Percentiles rank a stretch among this genome's conserved stretches.
phyloP scores from a whole-genome alignment of 2,329 filamentous ascomycete genomes.

The Xylariaceae sp. region DNA sequence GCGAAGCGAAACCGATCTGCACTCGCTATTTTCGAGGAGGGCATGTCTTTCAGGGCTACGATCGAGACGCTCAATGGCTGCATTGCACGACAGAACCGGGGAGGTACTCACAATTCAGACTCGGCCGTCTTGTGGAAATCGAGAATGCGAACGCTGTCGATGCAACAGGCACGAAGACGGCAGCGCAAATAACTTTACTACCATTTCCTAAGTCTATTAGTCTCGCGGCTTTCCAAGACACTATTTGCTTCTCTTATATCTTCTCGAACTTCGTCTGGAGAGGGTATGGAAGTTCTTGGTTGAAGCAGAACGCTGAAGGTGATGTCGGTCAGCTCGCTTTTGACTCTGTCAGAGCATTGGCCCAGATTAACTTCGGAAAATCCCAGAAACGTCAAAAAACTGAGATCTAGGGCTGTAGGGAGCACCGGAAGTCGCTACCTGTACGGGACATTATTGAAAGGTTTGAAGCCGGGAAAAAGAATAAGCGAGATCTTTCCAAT shows the following conservation, averaged over 20 bases:
- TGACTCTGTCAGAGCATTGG: conserved; percentile 3
- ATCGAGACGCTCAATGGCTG: no score
- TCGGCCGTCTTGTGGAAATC: no score
- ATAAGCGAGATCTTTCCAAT: not conserved
- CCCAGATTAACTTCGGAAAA: conserved; percentile 5
- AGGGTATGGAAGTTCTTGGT: conserved; percentile 5
- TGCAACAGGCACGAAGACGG: not conserved
- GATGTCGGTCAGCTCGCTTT: conserved; percentile 4
- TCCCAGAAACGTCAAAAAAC: not conserved
- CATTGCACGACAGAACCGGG: no score
- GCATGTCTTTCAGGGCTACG: no score
- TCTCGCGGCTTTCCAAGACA: conserved; percentile 1
- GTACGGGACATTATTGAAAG: no score
- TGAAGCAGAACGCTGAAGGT: conserved; percentile 2
- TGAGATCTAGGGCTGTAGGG: conserved; percentile 3
- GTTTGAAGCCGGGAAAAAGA: no score
- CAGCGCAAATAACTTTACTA: not conserved
- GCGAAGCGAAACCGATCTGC: no score
- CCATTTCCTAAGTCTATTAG: not conserved
- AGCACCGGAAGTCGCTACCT: conserved; percentile 5
- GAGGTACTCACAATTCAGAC: no score
- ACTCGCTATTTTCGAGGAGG: no score
- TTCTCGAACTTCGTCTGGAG: conserved; percentile 11
- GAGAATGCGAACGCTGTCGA: no score
- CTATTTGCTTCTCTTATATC: conserved; percentile 5